phyloP scores from a whole-genome alignment of 1,284 basidiomycete species.

The Pseudozyma thailandica region DNA sequence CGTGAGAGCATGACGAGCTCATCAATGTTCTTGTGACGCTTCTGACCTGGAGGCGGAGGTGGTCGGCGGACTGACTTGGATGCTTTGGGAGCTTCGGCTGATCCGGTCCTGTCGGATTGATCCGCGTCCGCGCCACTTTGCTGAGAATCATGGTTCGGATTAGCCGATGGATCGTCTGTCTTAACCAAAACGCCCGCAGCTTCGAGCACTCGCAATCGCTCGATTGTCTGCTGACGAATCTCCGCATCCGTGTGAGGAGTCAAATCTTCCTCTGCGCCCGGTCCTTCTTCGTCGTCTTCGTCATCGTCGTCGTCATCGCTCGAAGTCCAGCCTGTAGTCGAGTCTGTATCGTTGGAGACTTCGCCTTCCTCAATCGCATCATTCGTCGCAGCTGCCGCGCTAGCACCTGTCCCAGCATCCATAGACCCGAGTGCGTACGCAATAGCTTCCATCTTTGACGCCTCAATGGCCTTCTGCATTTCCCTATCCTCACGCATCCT shows the following conservation, averaged over 20 bases:
- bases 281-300: slow-evolving; percentile 40
- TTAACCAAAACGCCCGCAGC: slow-evolving; percentile 86
- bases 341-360: slow-evolving; percentile 63
- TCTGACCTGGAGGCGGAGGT: slow-evolving; percentile 44
- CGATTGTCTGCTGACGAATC: slow-evolving; percentile 77
- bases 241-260: slow-evolving; percentile 69
- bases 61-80: slow-evolving; percentile 31
- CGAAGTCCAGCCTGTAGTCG: slow-evolving; percentile 71
- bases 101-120: background rate
- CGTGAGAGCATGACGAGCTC: slow-evolving; percentile 47
- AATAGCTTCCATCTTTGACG: slow-evolving; percentile 47
- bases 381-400: background rate
- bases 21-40: slow-evolving; percentile 42
- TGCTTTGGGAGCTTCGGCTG: slow-evolving; percentile 2
- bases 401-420: slow-evolving; percentile 4
- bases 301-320: slow-evolving; percentile 70
- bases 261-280: slow-evolving; percentile 28
- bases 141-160: background rate
- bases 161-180: slow-evolving; percentile 9
- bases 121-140: background rate
- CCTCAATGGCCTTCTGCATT: slow-evolving; percentile 49
- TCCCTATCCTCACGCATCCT: slow-evolving; percentile 38
- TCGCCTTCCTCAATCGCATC: slow-evolving; percentile 44
- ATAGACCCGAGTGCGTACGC: slow-evolving; percentile 38
- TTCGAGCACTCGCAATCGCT: slow-evolving; percentile 82